A percentile compares a stretch with the other conserved stretches of the same genome.
Evolutionary conservation across 2,329 filamentous ascomycete species (phyloP).

Genomic region (Pseudogymnoascus pannorum): DNA sequence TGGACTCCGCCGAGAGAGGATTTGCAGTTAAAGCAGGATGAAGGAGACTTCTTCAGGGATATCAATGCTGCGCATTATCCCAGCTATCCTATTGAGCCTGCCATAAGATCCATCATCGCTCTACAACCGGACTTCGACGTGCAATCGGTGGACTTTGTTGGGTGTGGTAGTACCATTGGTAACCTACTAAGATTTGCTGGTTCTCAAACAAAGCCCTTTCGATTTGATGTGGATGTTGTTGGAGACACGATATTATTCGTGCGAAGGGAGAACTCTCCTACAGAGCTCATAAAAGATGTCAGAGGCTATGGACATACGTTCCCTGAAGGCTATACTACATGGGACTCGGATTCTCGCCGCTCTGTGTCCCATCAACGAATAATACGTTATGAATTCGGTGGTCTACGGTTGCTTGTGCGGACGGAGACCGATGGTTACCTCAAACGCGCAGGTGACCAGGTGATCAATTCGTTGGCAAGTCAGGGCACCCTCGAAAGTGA

Average conservation of each 20-base stretch:
- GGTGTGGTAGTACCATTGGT: conserved; percentile 53
- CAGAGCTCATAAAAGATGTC: conserved; percentile 47
- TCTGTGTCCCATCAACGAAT: conserved; percentile 58
- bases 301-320: conserved; percentile 60
- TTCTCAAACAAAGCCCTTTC: conserved; percentile 41
- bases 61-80: conserved; percentile 36
- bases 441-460: background rate
- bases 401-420: conserved; percentile 43
- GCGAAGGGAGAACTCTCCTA: conserved; percentile 53
- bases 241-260: conserved; percentile 54
- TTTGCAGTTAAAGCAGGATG: conserved; percentile 35
- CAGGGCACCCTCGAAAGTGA: conserved; percentile 27
- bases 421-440: conserved; percentile 54
- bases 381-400: conserved; percentile 50
- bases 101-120: conserved; percentile 33
- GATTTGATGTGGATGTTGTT: conserved; percentile 50
- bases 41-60: conserved; percentile 37
- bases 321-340: conserved; percentile 58
- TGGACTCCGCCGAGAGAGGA: conserved; percentile 39
- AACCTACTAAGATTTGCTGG: conserved; percentile 52
- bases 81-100: conserved; percentile 34
- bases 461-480: background rate
- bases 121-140: conserved; percentile 31
- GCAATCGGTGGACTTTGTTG: conserved; percentile 45
- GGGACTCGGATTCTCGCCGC: conserved; percentile 45